These are phyloP conservation scores for Chytridiales sp. DNA, from an alignment of 371 early-diverging fungal genomes.

Conservation along the genomic window DNA sequence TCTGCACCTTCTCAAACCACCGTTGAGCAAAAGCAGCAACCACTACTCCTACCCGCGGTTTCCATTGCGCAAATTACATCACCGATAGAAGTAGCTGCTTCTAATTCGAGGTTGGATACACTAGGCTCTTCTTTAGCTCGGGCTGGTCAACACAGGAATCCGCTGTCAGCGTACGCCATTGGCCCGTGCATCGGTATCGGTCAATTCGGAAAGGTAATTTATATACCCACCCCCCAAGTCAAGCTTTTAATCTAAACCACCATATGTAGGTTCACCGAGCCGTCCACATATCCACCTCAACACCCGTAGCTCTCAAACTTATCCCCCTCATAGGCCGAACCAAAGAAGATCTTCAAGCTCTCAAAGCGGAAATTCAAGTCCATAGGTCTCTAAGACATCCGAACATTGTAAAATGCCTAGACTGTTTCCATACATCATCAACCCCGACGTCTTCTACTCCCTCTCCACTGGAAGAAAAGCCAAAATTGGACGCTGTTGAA, in stretches of 20 bases:
- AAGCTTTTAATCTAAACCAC: neutral
- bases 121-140: too few relatives aligned
- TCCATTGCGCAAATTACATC: too few relatives aligned
- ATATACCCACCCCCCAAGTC: neutral
- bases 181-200: slow-evolving; percentile 28
- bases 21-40: too few relatives aligned
- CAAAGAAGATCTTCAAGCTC: slow-evolving; percentile 15
- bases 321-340: slow-evolving; percentile 19
- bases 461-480: slow-evolving; percentile 2
- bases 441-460: neutral
- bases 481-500: slow-evolving; percentile 8
- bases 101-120: too few relatives aligned
- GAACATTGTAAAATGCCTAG: slow-evolving; percentile 30
- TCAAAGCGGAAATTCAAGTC: slow-evolving; percentile 26
- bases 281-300: slow-evolving; percentile 11
- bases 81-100: too few relatives aligned
- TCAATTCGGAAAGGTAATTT: slow-evolving; percentile 23
- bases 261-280: slow-evolving; percentile 17
- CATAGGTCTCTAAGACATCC: slow-evolving; percentile 21
- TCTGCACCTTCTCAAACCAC: too few relatives aligned
- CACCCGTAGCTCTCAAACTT: slow-evolving; percentile 28
- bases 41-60: too few relatives aligned
- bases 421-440: slow-evolving; percentile 13
- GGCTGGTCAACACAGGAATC: too few relatives aligned
- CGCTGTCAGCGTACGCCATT: slow-evolving; percentile 21